These are phyloP conservation scores for Drechslerella dactyloides DNA, from an alignment of 2,329 filamentous ascomycete species.

Conservation along the genomic window DNA sequence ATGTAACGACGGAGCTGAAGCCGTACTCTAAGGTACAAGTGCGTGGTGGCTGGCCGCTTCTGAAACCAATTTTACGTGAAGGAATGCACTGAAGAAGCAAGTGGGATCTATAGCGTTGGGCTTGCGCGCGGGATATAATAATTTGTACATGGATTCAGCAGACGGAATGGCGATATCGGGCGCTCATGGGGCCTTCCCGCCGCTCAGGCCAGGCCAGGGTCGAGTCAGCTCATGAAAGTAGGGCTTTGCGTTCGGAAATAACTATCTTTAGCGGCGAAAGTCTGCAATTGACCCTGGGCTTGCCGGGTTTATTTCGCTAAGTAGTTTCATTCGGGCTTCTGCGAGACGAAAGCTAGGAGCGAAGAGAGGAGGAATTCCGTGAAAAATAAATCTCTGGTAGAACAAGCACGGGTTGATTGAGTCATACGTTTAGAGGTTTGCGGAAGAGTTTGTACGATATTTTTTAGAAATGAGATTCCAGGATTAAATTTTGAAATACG, in stretches of 20 bases:
- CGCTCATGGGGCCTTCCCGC: slow-evolving; percentile 11
- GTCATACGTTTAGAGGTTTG: no score
- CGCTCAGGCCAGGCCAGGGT: no score
- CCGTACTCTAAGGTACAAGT: no score
- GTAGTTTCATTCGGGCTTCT: slow-evolving; percentile 24
- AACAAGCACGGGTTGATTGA: no score
- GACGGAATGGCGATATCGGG: slow-evolving; percentile 25
- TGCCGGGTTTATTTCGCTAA: neutral
- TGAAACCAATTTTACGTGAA: slow-evolving; percentile 1
- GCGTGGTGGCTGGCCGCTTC: neutral
- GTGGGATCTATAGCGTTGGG: neutral
- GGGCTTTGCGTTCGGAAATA: no score
- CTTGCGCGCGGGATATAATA: no score
- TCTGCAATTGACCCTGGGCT: neutral
- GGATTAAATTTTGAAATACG: no score
- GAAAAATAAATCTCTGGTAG: slow-evolving; percentile 6
- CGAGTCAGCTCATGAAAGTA: no score
- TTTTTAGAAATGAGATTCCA: neutral
- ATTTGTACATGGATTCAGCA: slow-evolving; percentile 1
- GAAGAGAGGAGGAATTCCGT: slow-evolving; percentile 16
- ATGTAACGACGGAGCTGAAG: no score
- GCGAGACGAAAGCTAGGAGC: slow-evolving; percentile 2
- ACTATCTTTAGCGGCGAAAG: neutral
- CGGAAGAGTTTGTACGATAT: no score
- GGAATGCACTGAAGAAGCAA: neutral